Base-by-base conservation (phyloP, 306 rosid genomes). In the Prunus dulcis region DNA sequence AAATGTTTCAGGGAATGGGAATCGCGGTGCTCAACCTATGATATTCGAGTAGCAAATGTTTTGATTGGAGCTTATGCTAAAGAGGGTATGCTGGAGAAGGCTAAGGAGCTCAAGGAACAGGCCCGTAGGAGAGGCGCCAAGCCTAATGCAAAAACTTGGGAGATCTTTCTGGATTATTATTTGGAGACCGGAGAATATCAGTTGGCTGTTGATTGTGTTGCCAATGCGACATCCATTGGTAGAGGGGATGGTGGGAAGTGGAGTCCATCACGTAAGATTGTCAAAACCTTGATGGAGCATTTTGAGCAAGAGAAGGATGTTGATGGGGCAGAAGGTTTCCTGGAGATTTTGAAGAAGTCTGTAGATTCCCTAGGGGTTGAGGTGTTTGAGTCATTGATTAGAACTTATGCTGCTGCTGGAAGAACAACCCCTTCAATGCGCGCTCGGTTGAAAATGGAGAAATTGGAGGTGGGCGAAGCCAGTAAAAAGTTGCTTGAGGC, bases 1-100 rank as follows among this genome's bases (percentile, higher is more conserved):
- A 95, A 92, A 71, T 86, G 87, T 72, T 89, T 90, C 87, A 88
- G 91, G 71, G 97, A 92, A 61, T 90, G 97, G 92, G 92, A 85
- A 81, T 87, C 85, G 23, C 75, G 72, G 63, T 76, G 92, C 83
- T 73, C 92, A n/a, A 83, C 86, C 52, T 88, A 84, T 65, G 99
- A 95, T 74, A 90, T 92, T 64, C 86, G 99, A 55, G 80, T 92
- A 78, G 93, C 90, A 57, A 95, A 92, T 89, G 88, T 74, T 78
- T 79, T 95, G 50, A 88, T 95, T 34, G 77, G 87, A 72, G 90
- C 86, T 67, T 95, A 90, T 76, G 79, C 88, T 41, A 75, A 84
- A 73, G 80, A 78, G 76, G 91, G 87, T 78, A 76, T 78, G 82
- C 87, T 90, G 25, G 93, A 90, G 69, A 89, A 89, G 86, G 99